phyloP scores from a whole-genome alignment of 257 asterid genomes.

The Solanum ossicruentum region DNA sequence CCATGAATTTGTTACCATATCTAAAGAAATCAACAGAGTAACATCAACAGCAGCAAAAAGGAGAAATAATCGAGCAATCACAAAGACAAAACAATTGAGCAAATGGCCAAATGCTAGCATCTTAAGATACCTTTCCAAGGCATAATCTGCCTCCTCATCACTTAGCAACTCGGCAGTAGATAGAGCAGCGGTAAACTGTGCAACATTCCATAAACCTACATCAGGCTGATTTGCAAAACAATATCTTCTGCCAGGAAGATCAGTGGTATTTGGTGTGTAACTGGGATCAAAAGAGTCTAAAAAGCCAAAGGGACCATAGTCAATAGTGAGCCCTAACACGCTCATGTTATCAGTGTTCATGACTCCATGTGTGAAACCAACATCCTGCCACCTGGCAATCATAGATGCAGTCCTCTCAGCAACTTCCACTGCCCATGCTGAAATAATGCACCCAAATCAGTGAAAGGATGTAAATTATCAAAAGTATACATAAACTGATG shows the following conservation, averaged over 20 bases:
- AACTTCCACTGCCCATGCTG: constrained; percentile 99
- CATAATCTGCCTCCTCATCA: constrained; percentile 72
- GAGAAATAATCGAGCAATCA: neutral
- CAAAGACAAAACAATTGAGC: neutral
- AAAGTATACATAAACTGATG: neutral
- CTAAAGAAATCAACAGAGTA: constrained; percentile 12
- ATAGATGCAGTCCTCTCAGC: constrained; percentile 90
- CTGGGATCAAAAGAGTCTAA: constrained; percentile 96
- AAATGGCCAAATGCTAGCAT: neutral
- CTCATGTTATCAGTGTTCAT: constrained; percentile 98
- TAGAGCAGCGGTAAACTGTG: constrained; percentile 63
- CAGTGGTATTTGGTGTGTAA: constrained; percentile 96
- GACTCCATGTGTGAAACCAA: constrained; percentile 98
- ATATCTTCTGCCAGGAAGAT: constrained; percentile 97
- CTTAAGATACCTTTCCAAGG: constrained; percentile 63
- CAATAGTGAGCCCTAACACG: constrained; percentile 81
- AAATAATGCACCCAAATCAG: neutral
- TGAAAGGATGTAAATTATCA: neutral
- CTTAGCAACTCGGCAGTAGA: constrained; percentile 62
- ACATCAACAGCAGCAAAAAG: neutral
- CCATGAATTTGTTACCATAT: constrained; percentile 90
- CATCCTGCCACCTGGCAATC: constrained; percentile 94
- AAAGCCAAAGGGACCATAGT: constrained; percentile 97
- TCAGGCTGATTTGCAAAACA: constrained; percentile 99
- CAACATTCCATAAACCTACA: constrained; percentile 92